Evolutionary conservation across 768 basidiomycete genomes (phyloP).

Genomic region (Hydnomerulius pinastri): DNA sequence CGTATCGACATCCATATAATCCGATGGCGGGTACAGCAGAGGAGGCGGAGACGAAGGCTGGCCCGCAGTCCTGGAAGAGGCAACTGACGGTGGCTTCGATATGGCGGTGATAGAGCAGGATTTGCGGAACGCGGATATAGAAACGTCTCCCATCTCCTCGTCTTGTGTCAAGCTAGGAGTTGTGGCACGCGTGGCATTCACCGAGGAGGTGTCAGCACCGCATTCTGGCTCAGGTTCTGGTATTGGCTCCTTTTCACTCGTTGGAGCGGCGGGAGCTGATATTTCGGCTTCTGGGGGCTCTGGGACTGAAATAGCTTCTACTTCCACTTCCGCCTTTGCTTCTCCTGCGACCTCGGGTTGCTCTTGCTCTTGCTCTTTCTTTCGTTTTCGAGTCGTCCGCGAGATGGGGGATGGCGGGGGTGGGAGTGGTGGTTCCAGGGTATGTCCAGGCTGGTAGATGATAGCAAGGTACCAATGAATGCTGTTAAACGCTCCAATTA

Average conservation of each 20-base stretch:
- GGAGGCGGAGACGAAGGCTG: constrained; percentile 16
- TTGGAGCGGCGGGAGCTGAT: background rate
- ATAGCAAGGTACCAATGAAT: constrained; percentile 97
- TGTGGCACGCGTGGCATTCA: constrained; percentile 17
- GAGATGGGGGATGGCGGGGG: constrained; percentile 2
- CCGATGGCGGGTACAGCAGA: constrained; percentile 21
- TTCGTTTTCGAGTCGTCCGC: constrained; percentile 24
- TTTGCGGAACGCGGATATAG: constrained; percentile 10
- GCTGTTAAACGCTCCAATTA: constrained; percentile 42
- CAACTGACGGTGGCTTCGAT: constrained; percentile 8
- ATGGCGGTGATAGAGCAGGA: constrained; percentile 17
- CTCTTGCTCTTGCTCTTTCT: constrained; percentile 15
- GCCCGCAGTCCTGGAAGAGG: constrained; percentile 5
- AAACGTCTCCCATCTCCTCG: constrained; percentile 14
- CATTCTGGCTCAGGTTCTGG: too few species aligned
- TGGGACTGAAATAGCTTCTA: background rate
- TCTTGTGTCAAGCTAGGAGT: constrained; percentile 20
- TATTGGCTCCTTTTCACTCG: constrained; percentile 5
- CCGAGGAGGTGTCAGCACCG: constrained; percentile 18
- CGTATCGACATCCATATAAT: constrained; percentile 30
- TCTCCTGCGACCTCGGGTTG: constrained; percentile 6
- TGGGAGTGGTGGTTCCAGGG: constrained; percentile 52
- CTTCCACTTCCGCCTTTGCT: background rate
- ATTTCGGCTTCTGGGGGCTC: constrained; percentile 1
- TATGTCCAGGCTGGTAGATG: constrained; percentile 77